These are phyloP conservation scores for Trametes maxima DNA, from an alignment of 768 basidiomycete genomes.

Conservation along the genomic window DNA sequence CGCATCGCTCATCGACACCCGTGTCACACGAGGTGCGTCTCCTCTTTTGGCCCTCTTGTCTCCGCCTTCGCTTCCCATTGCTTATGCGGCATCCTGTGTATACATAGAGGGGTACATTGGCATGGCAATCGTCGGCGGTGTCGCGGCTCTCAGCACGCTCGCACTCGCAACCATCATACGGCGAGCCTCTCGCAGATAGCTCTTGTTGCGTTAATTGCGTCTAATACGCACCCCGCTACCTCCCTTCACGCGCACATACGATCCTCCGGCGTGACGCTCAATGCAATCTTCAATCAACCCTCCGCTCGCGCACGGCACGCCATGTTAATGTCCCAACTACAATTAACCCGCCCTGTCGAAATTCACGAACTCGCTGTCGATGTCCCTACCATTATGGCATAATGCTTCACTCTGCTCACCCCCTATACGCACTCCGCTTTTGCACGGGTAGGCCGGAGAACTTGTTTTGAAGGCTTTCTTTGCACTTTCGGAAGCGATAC, in stretches of 20 bases:
- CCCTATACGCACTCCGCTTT: background rate
- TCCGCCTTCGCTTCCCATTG: background rate
- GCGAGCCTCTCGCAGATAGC: constrained; percentile 64
- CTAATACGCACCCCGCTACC: background rate
- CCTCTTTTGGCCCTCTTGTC: background rate
- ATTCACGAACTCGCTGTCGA: constrained; percentile 10
- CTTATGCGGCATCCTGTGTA: background rate
- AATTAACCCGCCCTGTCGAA: background rate
- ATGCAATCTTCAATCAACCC: too few species aligned
- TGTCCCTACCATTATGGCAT: constrained; percentile 13
- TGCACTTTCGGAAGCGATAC: too few species aligned
- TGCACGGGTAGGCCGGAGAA: background rate
- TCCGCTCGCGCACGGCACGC: background rate
- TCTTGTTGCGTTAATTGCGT: background rate
- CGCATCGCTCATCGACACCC: constrained; percentile 80
- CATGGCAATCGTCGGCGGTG: constrained; percentile 93
- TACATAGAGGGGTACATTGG: constrained; percentile 93
- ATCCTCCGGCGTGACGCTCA: background rate
- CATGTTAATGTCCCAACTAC: background rate
- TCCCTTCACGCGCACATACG: background rate
- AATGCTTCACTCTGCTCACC: background rate
- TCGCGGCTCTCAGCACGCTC: constrained; percentile 80
- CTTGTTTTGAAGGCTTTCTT: background rate
- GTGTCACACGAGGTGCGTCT: constrained; percentile 73
- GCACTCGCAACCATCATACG: constrained; percentile 78